These are phyloP conservation scores for Epichloe hybrida DNA, from an alignment of 2,329 filamentous ascomycete species.

Conservation along the genomic window DNA sequence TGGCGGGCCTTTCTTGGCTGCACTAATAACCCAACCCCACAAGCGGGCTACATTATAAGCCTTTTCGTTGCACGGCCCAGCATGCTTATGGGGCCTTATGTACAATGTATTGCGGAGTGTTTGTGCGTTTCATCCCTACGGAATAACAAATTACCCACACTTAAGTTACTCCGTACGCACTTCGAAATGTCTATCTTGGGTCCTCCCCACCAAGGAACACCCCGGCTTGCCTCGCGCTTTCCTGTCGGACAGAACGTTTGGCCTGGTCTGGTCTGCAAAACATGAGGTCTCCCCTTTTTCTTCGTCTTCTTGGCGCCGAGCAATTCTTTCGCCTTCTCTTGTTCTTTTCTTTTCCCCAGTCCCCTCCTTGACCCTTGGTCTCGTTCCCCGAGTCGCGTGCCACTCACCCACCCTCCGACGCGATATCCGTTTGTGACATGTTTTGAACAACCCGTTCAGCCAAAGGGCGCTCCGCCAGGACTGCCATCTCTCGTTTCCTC, in stretches of 20 bases:
- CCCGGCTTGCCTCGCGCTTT: not conserved
- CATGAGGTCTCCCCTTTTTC: too few relatives aligned
- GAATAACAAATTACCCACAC: too few relatives aligned
- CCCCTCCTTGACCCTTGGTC: too few relatives aligned
- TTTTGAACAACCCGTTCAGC: not conserved
- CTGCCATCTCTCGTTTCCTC: not conserved
- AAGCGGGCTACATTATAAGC: too few relatives aligned
- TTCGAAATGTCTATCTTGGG: too few relatives aligned
- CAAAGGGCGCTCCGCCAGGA: not conserved
- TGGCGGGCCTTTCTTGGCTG: too few relatives aligned
- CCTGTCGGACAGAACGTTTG: not conserved
- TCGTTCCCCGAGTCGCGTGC: not conserved
- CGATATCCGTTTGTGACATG: conserved; percentile 1
- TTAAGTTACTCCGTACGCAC: too few relatives aligned
- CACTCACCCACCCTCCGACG: not conserved
- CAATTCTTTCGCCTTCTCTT: not conserved
- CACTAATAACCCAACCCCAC: too few relatives aligned
- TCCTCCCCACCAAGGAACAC: not conserved
- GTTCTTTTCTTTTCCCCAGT: not conserved
- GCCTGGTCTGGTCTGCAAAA: not conserved
- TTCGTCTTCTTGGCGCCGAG: not conserved
- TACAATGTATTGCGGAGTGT: too few relatives aligned
- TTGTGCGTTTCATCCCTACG: too few relatives aligned
- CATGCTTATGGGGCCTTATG: too few relatives aligned
- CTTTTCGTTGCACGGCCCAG: too few relatives aligned